A percentile compares a stretch with the other conserved stretches of the same genome.
These are phyloP conservation scores for Rugonectria rugulosa DNA, from an alignment of 2,329 filamentous ascomycete genomes.

Conservation along the genomic window DNA sequence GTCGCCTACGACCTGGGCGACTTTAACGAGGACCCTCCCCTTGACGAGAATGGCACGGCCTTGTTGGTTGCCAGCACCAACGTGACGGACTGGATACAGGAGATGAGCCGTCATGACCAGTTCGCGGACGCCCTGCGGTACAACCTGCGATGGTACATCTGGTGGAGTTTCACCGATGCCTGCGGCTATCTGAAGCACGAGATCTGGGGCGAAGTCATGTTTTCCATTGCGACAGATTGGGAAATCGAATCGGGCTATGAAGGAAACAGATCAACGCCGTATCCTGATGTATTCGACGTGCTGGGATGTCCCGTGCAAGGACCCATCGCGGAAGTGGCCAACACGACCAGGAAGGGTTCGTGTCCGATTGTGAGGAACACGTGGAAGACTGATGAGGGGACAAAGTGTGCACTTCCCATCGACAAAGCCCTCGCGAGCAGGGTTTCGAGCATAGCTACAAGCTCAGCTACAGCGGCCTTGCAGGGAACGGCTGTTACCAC, in stretches of 20 bases:
- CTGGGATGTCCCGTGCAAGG: background rate
- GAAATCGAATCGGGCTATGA: background rate
- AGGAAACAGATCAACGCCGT: background rate
- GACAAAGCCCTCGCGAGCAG: background rate
- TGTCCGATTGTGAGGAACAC: background rate
- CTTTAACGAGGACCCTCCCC: background rate
- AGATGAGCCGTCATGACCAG: background rate
- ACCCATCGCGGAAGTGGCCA: background rate
- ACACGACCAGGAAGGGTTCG: background rate
- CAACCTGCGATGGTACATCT: background rate
- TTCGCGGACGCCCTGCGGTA: too few species aligned
- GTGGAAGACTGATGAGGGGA: background rate
- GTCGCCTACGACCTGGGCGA: background rate
- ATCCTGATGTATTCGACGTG: background rate
- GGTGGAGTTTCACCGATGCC: background rate
- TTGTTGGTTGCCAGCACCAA: background rate
- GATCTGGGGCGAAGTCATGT: background rate
- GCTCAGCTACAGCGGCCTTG: background rate
- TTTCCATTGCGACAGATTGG: background rate
- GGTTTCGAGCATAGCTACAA: background rate
- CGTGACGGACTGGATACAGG: background rate
- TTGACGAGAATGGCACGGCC: background rate
- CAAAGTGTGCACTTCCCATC: background rate
- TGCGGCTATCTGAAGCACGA: background rate
- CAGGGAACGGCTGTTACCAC: background rate